Conservation (phyloP, 208 protist genomes). For the Leishmania major region DNA sequence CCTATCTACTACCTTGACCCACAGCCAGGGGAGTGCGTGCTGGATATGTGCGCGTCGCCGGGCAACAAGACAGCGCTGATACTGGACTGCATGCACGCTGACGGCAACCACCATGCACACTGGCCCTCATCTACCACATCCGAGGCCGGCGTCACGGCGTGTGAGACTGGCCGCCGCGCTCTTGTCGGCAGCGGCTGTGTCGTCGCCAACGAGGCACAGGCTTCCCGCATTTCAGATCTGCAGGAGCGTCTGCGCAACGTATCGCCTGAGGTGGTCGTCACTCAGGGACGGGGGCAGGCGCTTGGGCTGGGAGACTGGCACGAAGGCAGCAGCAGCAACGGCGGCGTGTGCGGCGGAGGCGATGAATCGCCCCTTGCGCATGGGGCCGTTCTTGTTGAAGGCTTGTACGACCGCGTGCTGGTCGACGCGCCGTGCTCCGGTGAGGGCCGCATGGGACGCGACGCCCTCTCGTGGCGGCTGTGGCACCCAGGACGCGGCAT, state of each 20-base stretch:
- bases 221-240: constrained; percentile 37
- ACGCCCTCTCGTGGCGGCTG: constrained; percentile 72
- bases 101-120: not conserved
- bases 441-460: constrained; percentile 89
- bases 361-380: not conserved
- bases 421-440: constrained; percentile 96
- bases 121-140: constrained; percentile 8
- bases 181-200: constrained; percentile 30
- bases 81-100: constrained; percentile 52
- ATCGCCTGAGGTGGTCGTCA: constrained; percentile 42
- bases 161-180: not conserved
- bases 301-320: constrained; percentile 6
- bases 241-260: constrained; percentile 46
- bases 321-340: constrained; percentile 13
- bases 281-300: constrained; percentile 36
- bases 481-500: constrained; percentile 78
- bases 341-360: not conserved
- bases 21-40: constrained; percentile 59
- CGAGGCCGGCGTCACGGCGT: not conserved
- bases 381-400: not conserved
- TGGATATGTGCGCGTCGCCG: constrained; percentile 89
- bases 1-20: constrained; percentile 70
- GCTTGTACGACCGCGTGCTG: constrained; percentile 84
- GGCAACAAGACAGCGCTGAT: constrained; percentile 79
- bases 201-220: constrained; percentile 68